Base-by-base conservation (phyloP, 805 yeast genomes). In the Barnettozyma siamensis region DNA sequence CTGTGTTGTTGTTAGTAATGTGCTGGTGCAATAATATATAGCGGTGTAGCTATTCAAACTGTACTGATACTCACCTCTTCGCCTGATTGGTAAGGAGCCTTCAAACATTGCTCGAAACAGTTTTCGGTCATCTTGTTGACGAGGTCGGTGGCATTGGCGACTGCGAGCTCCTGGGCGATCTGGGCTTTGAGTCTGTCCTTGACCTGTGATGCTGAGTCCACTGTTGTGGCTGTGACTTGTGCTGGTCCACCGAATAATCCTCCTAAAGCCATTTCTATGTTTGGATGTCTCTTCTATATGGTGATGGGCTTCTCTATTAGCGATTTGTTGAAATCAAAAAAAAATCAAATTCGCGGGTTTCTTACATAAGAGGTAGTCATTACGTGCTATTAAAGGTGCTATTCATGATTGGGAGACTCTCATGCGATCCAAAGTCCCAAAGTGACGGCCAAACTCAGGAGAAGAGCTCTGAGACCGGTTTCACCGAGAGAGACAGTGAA, bases 71-170 rank as follows among this genome's bases (percentile, higher is more conserved):
- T 31, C 35, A 51, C 64, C 42, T 76, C 76, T 54, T 88, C 88
- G 7, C 66, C 70, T 2, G 68, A 49, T 17, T 72, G 54, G 31
- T 78, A 76, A 15, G 95, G 95, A 33, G 69, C 70, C 13, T 62
- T 62, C 37, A 86, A 69, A 64, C 97, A 89, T 60, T 79, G 76
- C 37, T 82, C 83, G 61, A 84, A 89, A 62, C 97, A 89, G 68
- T 85, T 84, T 52, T 81, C 88, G 11, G 95, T 82, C 59, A 87
- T 75, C 54, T 86, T 83, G 65, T 80, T 83, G 26, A 88, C 94
- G 41, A 89, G 69, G 55, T 86, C 89, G 2, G 91, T 82, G 28
- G 95, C 96, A 62, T 88, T 86, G 16, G 89, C 93, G n/a, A 87
- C 76, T 2, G 96, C 96, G 47, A 89, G 69, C 58, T 89, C 97